Evolutionary conservation across 2,329 filamentous ascomycete genomes (phyloP).

Genomic region (Fusarium sp.): DNA sequence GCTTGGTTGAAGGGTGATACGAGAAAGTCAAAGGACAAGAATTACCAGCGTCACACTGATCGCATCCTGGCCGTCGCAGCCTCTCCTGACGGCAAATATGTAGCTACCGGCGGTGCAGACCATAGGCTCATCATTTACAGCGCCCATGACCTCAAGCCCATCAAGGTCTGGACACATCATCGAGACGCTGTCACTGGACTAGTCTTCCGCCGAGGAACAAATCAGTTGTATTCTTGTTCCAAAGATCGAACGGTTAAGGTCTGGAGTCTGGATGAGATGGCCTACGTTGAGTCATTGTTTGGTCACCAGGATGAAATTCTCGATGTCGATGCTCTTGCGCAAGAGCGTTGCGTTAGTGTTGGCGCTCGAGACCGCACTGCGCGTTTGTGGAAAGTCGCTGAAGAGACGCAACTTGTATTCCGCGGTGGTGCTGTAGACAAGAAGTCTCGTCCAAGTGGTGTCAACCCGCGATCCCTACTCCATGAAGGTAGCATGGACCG

Average conservation of each 20-base stretch:
- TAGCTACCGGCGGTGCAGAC: conserved; percentile 90
- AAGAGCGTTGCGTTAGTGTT: conserved; percentile 91
- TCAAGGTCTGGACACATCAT: conserved; percentile 91
- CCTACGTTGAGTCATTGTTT: conserved; percentile 95
- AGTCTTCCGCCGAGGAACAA: conserved; percentile 86
- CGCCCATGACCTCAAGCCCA: conserved; percentile 78
- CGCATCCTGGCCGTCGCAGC: conserved; percentile 86
- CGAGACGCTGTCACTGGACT: conserved; percentile 87
- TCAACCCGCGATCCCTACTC: conserved; percentile 65
- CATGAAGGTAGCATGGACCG: conserved; percentile 90
- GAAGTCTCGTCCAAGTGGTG: conserved; percentile 54
- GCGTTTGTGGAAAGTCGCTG: conserved; percentile 93
- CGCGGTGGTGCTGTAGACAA: conserved; percentile 79
- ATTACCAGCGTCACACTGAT: conserved; percentile 81
- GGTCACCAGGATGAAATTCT: conserved; percentile 94
- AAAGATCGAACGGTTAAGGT: conserved; percentile 95
- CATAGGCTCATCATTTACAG: conserved; percentile 89
- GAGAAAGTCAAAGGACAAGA: conserved; percentile 69
- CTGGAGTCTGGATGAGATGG: conserved; percentile 91
- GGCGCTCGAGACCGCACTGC: conserved; percentile 92
- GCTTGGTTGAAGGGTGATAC: conserved; percentile 71
- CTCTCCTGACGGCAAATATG: conserved; percentile 87
- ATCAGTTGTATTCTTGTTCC: conserved; percentile 91
- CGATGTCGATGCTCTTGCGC: conserved; percentile 82
- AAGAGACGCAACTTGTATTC: conserved; percentile 96